Conservation (phyloP, 169 alveolate species). For the Theileria luwenshuni region DNA sequence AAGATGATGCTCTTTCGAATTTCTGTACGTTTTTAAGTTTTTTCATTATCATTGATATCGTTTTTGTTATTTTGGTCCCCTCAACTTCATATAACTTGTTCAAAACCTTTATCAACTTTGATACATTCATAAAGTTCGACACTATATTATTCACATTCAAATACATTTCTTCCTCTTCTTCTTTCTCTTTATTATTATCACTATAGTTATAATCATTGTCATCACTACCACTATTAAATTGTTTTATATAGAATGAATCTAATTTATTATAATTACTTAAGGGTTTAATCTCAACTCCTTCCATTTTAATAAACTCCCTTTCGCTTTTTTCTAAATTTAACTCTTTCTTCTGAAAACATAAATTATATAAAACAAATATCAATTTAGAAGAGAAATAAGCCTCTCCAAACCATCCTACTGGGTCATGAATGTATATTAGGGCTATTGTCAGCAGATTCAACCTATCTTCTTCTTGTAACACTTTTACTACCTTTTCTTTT, state of each 20-base stretch:
- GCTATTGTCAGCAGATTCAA: conserved; percentile 24
- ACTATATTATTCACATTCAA: conserved; percentile 3
- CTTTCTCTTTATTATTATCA: too few species aligned
- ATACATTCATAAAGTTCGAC: conserved; percentile 1
- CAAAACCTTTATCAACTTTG: not conserved
- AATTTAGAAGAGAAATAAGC: conserved; percentile 38
- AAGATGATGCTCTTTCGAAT: not conserved
- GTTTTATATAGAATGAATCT: not conserved
- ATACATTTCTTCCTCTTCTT: not conserved
- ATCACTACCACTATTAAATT: not conserved
- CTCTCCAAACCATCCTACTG: conserved; percentile 56
- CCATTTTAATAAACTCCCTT: not conserved
- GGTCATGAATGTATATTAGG: conserved; percentile 61
- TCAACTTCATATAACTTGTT: not conserved
- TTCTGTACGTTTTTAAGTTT: conserved; percentile 1
- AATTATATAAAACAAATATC: conserved; percentile 9
- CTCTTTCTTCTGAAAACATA: too few species aligned
- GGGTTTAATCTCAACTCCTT: not conserved
- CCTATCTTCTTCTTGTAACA: not conserved
- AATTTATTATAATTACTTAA: conserved; percentile 2
- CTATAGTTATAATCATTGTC: too few species aligned
- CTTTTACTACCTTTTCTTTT: not conserved
- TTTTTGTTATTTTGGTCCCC: not conserved
- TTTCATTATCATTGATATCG: not conserved
- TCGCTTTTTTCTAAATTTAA: not conserved